Evolutionary conservation across 148 eudicot genomes (phyloP).

Genomic region (Mesembryanthemum crystallinum): DNA sequence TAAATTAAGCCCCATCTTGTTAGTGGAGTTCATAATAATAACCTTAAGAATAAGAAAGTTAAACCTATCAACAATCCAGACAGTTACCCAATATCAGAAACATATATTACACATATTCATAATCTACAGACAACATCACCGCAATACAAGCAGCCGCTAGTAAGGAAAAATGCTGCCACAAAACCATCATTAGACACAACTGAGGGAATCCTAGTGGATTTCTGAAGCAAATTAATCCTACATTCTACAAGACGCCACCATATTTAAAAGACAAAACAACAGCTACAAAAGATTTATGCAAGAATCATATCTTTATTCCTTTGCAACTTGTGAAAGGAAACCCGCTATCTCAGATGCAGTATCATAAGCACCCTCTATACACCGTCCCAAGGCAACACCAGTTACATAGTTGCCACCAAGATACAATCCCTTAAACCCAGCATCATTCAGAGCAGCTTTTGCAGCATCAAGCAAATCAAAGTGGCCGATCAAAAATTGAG

Average conservation of each 20-base stretch:
- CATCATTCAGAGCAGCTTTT: conserved; percentile 44
- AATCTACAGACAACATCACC: no score
- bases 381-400: conserved; percentile 87
- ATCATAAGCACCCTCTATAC: conserved; percentile 77
- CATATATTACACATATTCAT: no score
- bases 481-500: conserved; percentile 75
- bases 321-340: conserved; percentile 43
- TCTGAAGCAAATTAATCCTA: neutral
- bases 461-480: conserved; percentile 64
- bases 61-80: no score
- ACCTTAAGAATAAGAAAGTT: no score
- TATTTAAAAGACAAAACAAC: neutral
- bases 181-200: neutral
- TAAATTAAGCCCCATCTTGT: no score
- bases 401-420: conserved; percentile 82
- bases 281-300: neutral
- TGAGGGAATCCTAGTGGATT: neutral
- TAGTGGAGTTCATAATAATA: no score
- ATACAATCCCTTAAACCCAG: conserved; percentile 55
- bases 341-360: conserved; percentile 53
- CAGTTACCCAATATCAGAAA: no score
- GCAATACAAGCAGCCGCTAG: no score
- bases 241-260: no score
- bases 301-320: conserved; percentile 19
- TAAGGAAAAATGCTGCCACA: neutral